These are phyloP conservation scores for Suhomyces taliae DNA, from an alignment of 1,139 yeast genomes.

Conservation along the genomic window DNA sequence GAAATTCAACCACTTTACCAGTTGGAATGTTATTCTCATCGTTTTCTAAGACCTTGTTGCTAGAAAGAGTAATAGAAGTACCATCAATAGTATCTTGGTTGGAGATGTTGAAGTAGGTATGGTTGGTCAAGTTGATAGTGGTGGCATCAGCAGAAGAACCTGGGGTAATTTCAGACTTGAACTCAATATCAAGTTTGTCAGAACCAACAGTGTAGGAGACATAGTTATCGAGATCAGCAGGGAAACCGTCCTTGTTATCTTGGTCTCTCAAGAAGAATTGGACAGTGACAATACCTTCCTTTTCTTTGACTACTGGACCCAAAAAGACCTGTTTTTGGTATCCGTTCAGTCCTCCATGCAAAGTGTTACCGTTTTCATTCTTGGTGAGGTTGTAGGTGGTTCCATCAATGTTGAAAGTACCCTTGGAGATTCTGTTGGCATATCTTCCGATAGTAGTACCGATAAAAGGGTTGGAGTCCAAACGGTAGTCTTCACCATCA, in stretches of 20 bases:
- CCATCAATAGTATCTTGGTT: conserved; percentile 32
- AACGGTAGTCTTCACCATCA: conserved; percentile 35
- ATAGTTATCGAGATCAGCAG: conserved; percentile 47
- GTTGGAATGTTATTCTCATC: conserved; percentile 47
- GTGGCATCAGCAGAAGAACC: conserved; percentile 38
- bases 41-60: conserved; percentile 38
- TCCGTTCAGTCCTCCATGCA: conserved; percentile 56
- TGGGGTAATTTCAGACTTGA: conserved; percentile 27
- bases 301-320: conserved; percentile 49
- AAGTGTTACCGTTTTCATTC: conserved; percentile 44
- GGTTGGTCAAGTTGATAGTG: conserved; percentile 61
- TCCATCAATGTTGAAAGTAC: conserved; percentile 43
- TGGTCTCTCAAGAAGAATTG: conserved; percentile 44
- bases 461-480: conserved; percentile 47
- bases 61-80: conserved; percentile 28
- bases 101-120: conserved; percentile 54
- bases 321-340: conserved; percentile 50
- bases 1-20: conserved; percentile 40
- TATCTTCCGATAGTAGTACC: conserved; percentile 67
- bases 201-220: conserved; percentile 43
- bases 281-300: conserved; percentile 33
- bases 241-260: conserved; percentile 55
- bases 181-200: conserved; percentile 43
- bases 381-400: conserved; percentile 37
- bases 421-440: conserved; percentile 60